Evolutionary conservation across 176 grass and related monocot species (phyloP), one percentile per base, ranked within the genome.

Genomic region (Oryza glaberrima): DNA sequence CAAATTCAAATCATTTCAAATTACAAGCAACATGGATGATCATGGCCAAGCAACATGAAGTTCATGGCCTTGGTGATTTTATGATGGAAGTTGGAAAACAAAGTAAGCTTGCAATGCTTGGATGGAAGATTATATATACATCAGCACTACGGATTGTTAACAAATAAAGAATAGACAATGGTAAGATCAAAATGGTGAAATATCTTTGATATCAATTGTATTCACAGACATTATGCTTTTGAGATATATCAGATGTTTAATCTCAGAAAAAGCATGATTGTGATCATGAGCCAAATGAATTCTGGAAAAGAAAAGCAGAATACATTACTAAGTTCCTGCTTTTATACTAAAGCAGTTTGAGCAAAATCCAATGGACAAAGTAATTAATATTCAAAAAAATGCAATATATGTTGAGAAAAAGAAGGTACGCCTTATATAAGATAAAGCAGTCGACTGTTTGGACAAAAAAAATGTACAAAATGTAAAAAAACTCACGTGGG

Each of bases 401-500:
- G 23, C 17, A 54, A 9, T 60, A 4, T 72, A 65, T 19, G 45
- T 49, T 64, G 34, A 78, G n/a, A 46, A 40, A 66, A 11, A 78
- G 14, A 44, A 52, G 26, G 28, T 51, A 10, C 9, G 56, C 4
- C 12, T 78, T 48, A 72, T 46, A 76, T 52, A 73, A 49, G 35
- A 74, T 16, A 15, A 34, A 84, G 48, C 11, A 75, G 4, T 2
- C 35, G 67, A 77, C 25, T 60, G 38, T 71, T 64, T 65, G 8
- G 77, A 56, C 63, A 82, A 45, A 15, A 54, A 82, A 54, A 22
- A 56, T 15, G 17, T 30, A 67, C 4, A 72, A 8, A 76, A 67
- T 77, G 79, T 65, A 58, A 71, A 79, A 45, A 73, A 81, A 98
- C 90, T 92, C 89, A 98, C 96, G 96, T 98, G 35, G 96, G 96